These are phyloP conservation scores for Umbelopsis sp. DNA, from an alignment of 192 early-diverging fungal species.

Conservation along the genomic window DNA sequence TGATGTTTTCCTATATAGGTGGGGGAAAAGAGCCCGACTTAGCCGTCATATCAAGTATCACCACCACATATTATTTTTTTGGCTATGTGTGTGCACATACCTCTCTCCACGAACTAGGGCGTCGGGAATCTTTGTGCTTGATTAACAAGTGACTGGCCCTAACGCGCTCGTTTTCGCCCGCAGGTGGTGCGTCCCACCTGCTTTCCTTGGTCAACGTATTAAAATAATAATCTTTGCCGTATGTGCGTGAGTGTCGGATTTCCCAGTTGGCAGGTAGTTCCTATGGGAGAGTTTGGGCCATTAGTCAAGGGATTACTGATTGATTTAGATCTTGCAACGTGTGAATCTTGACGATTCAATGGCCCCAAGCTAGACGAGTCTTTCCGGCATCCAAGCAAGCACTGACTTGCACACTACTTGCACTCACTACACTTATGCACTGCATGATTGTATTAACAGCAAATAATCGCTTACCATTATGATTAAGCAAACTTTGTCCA, in stretches of 20 bases:
- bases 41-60: not conserved
- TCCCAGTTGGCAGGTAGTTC: constrained; percentile 71
- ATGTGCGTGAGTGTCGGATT: constrained; percentile 66
- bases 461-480: too few species aligned
- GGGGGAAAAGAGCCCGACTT: not conserved
- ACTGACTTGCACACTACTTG: too few species aligned
- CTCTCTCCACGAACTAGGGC: constrained; percentile 91
- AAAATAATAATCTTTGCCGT: constrained; percentile 76
- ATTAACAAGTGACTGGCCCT: constrained; percentile 90
- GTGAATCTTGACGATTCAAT: too few species aligned
- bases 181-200: constrained; percentile 72
- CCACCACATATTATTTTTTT: not conserved
- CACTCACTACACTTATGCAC: too few species aligned
- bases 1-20: constrained; percentile 76
- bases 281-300: constrained; percentile 17
- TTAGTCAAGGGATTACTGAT: too few species aligned
- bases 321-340: too few species aligned
- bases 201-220: constrained; percentile 74
- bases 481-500: too few species aligned
- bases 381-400: too few species aligned
- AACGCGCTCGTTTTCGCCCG: constrained; percentile 47
- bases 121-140: constrained; percentile 83
- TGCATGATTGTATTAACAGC: too few species aligned
- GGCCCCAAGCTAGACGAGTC: too few species aligned
- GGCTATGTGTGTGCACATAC: constrained; percentile 36